Conservation (phyloP, 768 basidiomycete species). For the Amanita jacksonii region DNA sequence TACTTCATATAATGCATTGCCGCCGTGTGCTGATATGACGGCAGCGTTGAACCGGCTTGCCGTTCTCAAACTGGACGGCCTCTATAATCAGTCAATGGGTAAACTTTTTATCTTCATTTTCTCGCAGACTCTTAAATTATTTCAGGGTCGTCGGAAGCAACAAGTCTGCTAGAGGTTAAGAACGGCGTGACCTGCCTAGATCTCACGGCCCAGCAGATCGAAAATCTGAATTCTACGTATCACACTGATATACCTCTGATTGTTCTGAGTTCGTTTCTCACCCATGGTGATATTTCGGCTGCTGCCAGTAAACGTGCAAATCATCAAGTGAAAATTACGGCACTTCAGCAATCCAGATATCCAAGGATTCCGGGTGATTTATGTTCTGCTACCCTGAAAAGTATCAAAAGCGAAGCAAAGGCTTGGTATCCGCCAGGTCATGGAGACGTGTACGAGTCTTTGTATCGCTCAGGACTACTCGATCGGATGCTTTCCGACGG, state of each 20-base stretch:
- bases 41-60: constrained; percentile 64
- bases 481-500: constrained; percentile 73
- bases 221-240: constrained; percentile 68
- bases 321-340: constrained; percentile 72
- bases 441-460: constrained; percentile 74
- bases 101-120: constrained; percentile 13
- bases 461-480: constrained; percentile 67
- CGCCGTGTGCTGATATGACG: constrained; percentile 34
- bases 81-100: constrained; percentile 79
- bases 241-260: constrained; percentile 77
- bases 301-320: constrained; percentile 83
- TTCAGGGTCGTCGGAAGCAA: constrained; percentile 63
- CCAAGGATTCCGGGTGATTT: constrained; percentile 75
- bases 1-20: constrained; percentile 54
- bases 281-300: constrained; percentile 78
- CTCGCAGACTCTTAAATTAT: constrained; percentile 14
- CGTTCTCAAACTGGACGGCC: constrained; percentile 84
- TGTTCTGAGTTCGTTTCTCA: constrained; percentile 93
- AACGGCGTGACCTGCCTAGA: constrained; percentile 86
- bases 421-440: constrained; percentile 90
- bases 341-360: constrained; percentile 80
- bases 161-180: constrained; percentile 80
- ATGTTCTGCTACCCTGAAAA: constrained; percentile 52
- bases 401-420: constrained; percentile 64
- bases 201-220: constrained; percentile 75